phyloP scores from a whole-genome alignment of 805 yeast genomes.

The Pichia californica region DNA sequence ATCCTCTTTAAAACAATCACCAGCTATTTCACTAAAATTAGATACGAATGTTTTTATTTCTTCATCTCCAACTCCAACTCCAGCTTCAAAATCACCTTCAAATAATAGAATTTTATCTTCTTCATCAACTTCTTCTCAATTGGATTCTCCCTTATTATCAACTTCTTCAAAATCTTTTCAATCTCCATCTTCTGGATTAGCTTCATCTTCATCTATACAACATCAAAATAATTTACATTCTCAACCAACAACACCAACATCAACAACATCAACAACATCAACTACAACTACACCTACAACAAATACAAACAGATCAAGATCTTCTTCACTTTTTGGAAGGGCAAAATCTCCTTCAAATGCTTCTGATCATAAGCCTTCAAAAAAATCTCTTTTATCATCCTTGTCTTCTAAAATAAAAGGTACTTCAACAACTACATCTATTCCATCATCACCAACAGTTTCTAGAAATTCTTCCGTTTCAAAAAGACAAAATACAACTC shows the following conservation, averaged over 20 bases:
- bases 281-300: background rate
- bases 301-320: background rate
- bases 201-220: too few relatives aligned
- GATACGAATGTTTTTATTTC: background rate
- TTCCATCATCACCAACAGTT: background rate
- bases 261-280: background rate
- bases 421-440: constrained; percentile 10
- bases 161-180: background rate
- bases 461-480: constrained; percentile 2
- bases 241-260: background rate
- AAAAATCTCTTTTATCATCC: constrained; percentile 28
- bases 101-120: background rate
- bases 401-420: constrained; percentile 30
- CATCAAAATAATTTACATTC: background rate
- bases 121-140: background rate
- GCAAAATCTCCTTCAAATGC: constrained; percentile 12
- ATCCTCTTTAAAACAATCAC: constrained; percentile 9
- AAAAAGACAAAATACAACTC: background rate
- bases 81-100: background rate
- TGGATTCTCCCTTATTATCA: background rate
- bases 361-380: constrained; percentile 10
- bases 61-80: background rate
- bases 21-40: background rate
- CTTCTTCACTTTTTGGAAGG: constrained; percentile 9
- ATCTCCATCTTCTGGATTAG: background rate